A percentile compares a stretch with the other conserved stretches of the same genome.
Conservation (phyloP, 768 basidiomycete genomes). For the Trametes cubensis region DNA sequence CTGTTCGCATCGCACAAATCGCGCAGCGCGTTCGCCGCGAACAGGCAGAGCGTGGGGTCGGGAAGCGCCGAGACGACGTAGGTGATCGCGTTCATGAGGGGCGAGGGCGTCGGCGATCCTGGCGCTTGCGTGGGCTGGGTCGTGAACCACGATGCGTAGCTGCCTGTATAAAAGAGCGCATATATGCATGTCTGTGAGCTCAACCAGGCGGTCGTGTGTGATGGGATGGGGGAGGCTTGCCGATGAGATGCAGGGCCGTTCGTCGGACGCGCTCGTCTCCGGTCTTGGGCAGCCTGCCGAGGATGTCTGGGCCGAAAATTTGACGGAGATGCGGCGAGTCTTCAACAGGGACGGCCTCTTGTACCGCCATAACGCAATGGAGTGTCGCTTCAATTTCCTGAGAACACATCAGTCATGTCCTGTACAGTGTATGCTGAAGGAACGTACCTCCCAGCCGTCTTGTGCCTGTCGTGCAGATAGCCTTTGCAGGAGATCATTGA, state of each 20-base stretch:
- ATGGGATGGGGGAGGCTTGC: slow-evolving; percentile 42
- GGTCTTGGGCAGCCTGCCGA: slow-evolving; percentile 66
- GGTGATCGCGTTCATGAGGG: slow-evolving; percentile 65
- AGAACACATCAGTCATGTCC: neutral
- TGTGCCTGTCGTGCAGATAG: slow-evolving; percentile 47
- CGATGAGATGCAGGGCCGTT: slow-evolving; percentile 75
- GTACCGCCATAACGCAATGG: slow-evolving; percentile 83
- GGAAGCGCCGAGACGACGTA: slow-evolving; percentile 74
- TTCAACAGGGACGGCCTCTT: slow-evolving; percentile 78
- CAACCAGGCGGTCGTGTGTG: neutral
- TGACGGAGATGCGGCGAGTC: slow-evolving; percentile 56
- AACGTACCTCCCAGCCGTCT: slow-evolving; percentile 74
- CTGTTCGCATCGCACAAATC: slow-evolving; percentile 91
- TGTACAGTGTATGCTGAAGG: slow-evolving; percentile 8
- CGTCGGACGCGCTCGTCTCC: slow-evolving; percentile 69
- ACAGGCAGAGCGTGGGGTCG: slow-evolving; percentile 63
- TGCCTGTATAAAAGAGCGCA: slow-evolving; percentile 43
- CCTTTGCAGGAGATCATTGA: slow-evolving; percentile 61
- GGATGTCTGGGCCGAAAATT: slow-evolving; percentile 73
- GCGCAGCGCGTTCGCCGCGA: slow-evolving; percentile 81
- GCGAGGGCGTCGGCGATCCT: slow-evolving; percentile 36
- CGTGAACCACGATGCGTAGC: slow-evolving; percentile 82
- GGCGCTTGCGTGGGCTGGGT: slow-evolving; percentile 43
- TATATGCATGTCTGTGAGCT: neutral
- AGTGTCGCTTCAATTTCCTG: slow-evolving; percentile 87